These are phyloP conservation scores for Massarina eburnea DNA, from an alignment of 2,329 filamentous ascomycete species.

Conservation along the genomic window DNA sequence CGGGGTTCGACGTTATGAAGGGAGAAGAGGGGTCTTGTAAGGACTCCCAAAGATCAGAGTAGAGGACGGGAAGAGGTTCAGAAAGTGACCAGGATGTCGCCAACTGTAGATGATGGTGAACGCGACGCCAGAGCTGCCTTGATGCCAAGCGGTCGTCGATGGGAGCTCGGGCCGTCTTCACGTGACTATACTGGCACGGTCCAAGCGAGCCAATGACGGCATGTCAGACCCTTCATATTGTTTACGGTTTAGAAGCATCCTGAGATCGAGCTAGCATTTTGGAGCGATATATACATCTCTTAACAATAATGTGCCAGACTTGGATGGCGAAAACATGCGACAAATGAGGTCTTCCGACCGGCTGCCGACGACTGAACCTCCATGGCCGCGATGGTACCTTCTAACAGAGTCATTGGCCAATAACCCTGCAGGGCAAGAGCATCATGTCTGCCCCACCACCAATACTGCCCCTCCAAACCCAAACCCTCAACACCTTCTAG, in stretches of 20 bases:
- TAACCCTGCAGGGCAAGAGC: conserved; percentile 7
- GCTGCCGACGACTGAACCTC: too few species aligned
- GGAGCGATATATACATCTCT: neutral
- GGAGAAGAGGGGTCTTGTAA: neutral
- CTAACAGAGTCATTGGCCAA: conserved; percentile 9
- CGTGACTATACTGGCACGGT: neutral
- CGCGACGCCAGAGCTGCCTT: conserved; percentile 18
- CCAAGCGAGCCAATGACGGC: neutral
- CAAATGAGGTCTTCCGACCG: too few species aligned
- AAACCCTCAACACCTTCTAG: conserved; percentile 13
- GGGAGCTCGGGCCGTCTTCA: conserved; percentile 7
- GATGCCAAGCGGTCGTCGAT: conserved; percentile 3
- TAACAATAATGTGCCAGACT: too few species aligned
- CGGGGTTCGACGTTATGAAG: neutral
- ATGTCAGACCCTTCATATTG: neutral
- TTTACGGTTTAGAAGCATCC: neutral
- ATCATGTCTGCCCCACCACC: conserved; percentile 15
- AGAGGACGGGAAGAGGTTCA: neutral
- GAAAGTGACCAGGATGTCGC: neutral
- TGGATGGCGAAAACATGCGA: too few species aligned
- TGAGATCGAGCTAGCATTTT: neutral
- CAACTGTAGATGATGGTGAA: conserved; percentile 3
- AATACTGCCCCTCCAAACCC: conserved; percentile 17
- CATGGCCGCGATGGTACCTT: conserved; percentile 13
- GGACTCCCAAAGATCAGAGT: neutral